These are phyloP conservation scores for Aspergillus flavus DNA, from an alignment of 2,329 filamentous ascomycete species.

Conservation along the genomic window DNA sequence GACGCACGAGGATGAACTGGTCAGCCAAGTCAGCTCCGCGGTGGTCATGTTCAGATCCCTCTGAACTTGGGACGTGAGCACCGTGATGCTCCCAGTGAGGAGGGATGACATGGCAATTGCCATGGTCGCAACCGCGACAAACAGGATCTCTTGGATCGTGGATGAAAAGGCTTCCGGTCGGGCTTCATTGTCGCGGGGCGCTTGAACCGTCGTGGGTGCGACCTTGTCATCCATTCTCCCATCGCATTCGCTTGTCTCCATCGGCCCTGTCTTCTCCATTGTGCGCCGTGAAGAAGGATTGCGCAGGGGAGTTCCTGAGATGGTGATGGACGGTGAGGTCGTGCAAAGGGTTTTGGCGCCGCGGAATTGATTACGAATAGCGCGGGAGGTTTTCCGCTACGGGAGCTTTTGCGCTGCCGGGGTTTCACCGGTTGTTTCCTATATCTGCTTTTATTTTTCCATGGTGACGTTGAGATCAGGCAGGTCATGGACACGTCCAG, in stretches of 20 bases:
- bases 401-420: no score
- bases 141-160: constrained; percentile 65
- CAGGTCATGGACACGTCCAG: background rate
- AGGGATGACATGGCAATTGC: constrained; percentile 66
- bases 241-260: background rate
- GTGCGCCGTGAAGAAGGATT: background rate
- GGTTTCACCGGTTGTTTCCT: background rate
- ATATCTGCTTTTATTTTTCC: no score
- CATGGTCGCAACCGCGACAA: constrained; percentile 68
- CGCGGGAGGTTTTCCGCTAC: background rate
- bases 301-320: background rate
- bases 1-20: constrained; percentile 60
- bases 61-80: constrained; percentile 65
- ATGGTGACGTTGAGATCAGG: background rate
- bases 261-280: background rate
- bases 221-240: background rate
- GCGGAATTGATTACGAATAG: background rate
- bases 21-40: constrained; percentile 69
- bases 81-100: constrained; percentile 60
- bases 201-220: background rate
- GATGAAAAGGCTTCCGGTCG: constrained; percentile 55
- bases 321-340: background rate
- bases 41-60: constrained; percentile 62
- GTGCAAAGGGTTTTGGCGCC: background rate
- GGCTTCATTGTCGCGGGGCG: background rate